Conservation (phyloP, 345 rosid genomes). For the Viola odorata region DNA sequence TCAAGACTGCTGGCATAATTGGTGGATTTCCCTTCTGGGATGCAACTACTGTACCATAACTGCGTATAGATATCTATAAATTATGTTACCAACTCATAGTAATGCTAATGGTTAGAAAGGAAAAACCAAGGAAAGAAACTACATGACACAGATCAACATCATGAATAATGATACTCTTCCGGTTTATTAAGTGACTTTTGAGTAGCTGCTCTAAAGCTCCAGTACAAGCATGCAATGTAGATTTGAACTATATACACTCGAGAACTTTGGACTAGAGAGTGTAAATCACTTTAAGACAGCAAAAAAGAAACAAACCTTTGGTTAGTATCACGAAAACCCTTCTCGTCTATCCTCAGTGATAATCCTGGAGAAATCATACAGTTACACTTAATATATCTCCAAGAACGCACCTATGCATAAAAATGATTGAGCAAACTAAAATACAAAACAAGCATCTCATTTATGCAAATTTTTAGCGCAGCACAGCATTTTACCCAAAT, state of each 20-base stretch:
- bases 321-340: constrained; percentile 24
- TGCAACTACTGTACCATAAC: constrained; percentile 43
- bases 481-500: no score
- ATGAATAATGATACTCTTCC: no score
- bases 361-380: constrained; percentile 40
- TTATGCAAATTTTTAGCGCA: no score
- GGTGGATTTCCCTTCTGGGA: constrained; percentile 76
- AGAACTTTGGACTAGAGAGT: no score
- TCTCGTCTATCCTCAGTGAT: constrained; percentile 32
- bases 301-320: constrained; percentile 37
- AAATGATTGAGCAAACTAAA: background rate
- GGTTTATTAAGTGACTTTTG: no score
- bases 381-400: background rate
- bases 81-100: constrained; percentile 5
- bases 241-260: no score
- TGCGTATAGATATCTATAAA: constrained; percentile 17
- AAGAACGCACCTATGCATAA: no score
- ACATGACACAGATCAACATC: no score
- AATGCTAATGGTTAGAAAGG: no score
- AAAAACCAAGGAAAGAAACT: no score
- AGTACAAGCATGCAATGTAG: no score
- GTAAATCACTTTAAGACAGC: background rate
- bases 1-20: constrained; percentile 77
- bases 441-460: background rate
- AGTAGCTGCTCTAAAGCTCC: no score